phyloP scores from a whole-genome alignment of 78 protist genomes.

The Dictyostelium purpureum region DNA sequence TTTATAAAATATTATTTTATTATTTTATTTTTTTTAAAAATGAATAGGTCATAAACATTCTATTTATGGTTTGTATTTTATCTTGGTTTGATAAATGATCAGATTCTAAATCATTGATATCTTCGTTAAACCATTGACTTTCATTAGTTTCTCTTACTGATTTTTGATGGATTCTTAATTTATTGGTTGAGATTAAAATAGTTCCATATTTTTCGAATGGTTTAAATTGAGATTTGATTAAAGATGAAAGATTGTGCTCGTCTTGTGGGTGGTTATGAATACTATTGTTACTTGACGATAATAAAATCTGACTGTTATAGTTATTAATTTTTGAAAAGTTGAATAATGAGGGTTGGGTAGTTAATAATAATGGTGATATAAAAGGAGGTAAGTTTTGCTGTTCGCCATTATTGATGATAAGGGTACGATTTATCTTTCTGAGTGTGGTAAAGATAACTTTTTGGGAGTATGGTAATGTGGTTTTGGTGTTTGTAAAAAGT shows the following conservation, averaged over 20 bases:
- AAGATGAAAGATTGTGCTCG: neutral
- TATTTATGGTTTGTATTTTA: constrained; percentile 41
- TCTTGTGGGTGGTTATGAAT: neutral
- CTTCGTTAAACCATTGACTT: constrained; percentile 57
- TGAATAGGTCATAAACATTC: constrained; percentile 67
- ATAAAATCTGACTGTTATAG: neutral
- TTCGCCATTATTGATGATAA: neutral
- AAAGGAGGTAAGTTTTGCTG: constrained; percentile 12
- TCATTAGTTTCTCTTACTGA: neutral
- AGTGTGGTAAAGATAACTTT: constrained; percentile 9
- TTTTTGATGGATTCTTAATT: constrained; percentile 18
- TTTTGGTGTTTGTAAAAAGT: neutral
- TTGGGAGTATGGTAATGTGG: constrained; percentile 24
- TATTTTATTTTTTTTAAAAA: constrained; percentile 28
- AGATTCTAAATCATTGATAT: constrained; percentile 63
- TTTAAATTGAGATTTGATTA: constrained; percentile 5
- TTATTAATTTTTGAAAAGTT: neutral
- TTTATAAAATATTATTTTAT: too few species aligned
- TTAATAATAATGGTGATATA: neutral
- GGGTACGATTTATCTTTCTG: constrained; percentile 11
- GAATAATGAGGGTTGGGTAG: neutral
- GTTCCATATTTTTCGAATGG: constrained; percentile 67
- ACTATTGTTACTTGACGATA: too few species aligned
- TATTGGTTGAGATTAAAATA: constrained; percentile 1
- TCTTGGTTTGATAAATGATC: constrained; percentile 13